Conservation (phyloP, 192 early-diverging fungal species). For the Backusella sp. region DNA sequence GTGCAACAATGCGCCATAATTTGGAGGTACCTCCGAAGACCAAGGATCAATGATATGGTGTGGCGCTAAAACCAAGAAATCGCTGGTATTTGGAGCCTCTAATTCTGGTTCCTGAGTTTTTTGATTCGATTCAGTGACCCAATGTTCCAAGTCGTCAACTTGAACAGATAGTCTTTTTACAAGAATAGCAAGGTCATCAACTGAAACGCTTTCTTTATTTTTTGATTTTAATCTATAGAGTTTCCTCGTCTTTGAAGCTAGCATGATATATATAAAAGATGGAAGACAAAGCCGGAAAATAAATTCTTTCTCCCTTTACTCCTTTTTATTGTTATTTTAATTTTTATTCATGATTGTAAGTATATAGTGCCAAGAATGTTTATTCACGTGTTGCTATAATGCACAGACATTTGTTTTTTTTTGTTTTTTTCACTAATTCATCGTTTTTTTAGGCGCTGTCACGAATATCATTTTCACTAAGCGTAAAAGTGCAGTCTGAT, state of each 20-base stretch:
- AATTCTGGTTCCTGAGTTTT: constrained; percentile 1
- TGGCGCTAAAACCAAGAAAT: neutral
- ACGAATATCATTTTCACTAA: constrained; percentile 83
- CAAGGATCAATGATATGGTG: constrained; percentile 14
- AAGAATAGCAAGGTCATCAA: constrained; percentile 5
- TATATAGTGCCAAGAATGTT: neutral
- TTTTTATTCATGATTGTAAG: neutral
- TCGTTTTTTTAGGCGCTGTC: constrained; percentile 72
- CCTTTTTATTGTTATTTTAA: neutral
- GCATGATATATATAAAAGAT: neutral
- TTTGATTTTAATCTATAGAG: neutral
- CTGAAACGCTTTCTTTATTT: neutral
- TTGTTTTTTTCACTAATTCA: neutral
- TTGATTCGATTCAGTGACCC: neutral
- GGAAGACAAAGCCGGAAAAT: constrained; percentile 1
- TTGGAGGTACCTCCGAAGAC: neutral
- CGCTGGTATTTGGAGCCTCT: neutral
- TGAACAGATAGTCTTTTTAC: constrained; percentile 8
- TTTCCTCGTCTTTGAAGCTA: constrained; percentile 1
- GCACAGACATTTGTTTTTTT: neutral
- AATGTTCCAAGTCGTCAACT: constrained; percentile 13
- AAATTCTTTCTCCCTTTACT: constrained; percentile 6
- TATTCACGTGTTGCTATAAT: constrained; percentile 4
- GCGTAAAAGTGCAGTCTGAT: constrained; percentile 92
- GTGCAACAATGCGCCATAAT: constrained; percentile 8